Conservation (phyloP, 2,329 filamentous ascomycete species). For the Colletotrichum lupini region DNA sequence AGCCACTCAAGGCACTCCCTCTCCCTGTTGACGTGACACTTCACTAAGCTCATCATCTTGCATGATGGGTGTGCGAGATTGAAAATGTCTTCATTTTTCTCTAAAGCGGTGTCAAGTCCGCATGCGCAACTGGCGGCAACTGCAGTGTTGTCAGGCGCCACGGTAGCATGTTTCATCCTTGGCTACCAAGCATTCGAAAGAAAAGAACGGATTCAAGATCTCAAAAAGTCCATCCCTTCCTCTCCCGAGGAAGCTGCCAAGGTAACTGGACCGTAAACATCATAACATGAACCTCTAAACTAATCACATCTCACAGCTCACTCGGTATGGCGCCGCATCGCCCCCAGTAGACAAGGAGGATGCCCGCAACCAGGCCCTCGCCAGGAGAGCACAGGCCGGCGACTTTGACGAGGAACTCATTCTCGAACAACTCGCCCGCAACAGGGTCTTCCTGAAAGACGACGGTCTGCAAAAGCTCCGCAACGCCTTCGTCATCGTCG, state of each 20-base stretch:
- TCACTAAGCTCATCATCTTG: neutral
- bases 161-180: conserved; percentile 69
- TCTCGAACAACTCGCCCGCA: conserved; percentile 92
- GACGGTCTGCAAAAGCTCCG: conserved; percentile 84
- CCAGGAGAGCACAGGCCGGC: conserved; percentile 68
- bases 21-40: neutral
- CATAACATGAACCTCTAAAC: neutral
- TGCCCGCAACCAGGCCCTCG: conserved; percentile 67
- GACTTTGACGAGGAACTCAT: conserved; percentile 84
- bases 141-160: conserved; percentile 72
- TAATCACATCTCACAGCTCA: conserved; percentile 59
- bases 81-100: conserved; percentile 56
- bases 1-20: neutral
- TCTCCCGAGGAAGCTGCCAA: conserved; percentile 45
- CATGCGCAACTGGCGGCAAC: conserved; percentile 76
- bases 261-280: conserved; percentile 17
- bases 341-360: conserved; percentile 68
- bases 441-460: conserved; percentile 88
- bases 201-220: conserved; percentile 62
- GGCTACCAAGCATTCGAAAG: conserved; percentile 71
- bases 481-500: conserved; percentile 84
- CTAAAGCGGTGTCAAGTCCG: conserved; percentile 56
- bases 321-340: conserved; percentile 67
- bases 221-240: conserved; percentile 71
- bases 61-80: conserved; percentile 22